Conservation (phyloP, 768 basidiomycete genomes). For the Mycena metata region DNA sequence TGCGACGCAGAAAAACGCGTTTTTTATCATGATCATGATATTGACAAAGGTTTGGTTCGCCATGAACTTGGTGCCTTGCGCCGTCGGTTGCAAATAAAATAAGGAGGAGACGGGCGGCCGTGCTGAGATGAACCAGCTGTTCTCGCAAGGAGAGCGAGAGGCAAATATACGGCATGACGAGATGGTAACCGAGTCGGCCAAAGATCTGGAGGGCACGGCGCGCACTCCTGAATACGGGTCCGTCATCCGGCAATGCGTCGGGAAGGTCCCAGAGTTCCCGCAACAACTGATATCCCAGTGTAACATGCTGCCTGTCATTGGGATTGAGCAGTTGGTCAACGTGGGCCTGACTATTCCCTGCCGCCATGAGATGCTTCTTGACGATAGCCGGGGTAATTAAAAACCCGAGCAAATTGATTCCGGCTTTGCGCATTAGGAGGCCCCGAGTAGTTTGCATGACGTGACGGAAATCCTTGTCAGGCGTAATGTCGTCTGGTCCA, state of each 20-base stretch:
- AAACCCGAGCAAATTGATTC: constrained; percentile 36
- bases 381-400: not conserved
- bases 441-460: constrained; percentile 44
- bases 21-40: too few species aligned
- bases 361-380: not conserved
- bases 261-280: not conserved
- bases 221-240: not conserved
- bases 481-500: constrained; percentile 48
- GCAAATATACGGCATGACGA: not conserved
- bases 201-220: not conserved
- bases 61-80: not conserved
- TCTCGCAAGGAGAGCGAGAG: too few species aligned
- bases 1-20: constrained; percentile 39
- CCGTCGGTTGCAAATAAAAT: not conserved
- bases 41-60: not conserved
- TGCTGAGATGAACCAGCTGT: too few species aligned
- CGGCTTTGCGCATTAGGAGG: constrained; percentile 42
- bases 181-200: not conserved
- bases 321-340: not conserved
- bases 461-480: constrained; percentile 51
- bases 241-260: not conserved
- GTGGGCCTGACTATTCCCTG: not conserved
- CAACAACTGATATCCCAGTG: not conserved
- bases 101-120: not conserved
- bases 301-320: not conserved